Conservation (phyloP, 768 basidiomycete genomes). For the Phanerodontia chrysosporium region DNA sequence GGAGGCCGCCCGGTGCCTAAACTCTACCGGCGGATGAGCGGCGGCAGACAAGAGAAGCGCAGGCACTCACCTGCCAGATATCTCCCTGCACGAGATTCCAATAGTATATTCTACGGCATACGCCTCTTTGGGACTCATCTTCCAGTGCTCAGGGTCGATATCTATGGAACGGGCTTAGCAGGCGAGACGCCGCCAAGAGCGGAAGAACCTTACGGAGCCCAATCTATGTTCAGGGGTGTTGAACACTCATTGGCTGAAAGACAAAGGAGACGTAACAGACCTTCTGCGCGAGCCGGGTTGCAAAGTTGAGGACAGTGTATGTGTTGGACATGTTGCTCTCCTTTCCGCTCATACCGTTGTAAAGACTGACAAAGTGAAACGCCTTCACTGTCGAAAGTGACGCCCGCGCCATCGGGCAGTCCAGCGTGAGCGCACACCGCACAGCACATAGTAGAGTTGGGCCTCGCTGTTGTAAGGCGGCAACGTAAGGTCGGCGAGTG, state of each 20-base stretch:
- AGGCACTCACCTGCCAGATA: constrained; percentile 44
- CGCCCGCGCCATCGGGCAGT: constrained; percentile 63
- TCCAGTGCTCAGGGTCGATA: constrained; percentile 49
- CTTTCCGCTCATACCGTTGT: constrained; percentile 63
- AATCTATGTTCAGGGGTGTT: no score
- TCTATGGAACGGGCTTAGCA: constrained; percentile 24
- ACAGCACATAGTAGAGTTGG: constrained; percentile 58
- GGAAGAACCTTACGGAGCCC: constrained; percentile 18
- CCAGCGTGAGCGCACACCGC: constrained; percentile 55
- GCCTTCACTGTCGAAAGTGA: constrained; percentile 63
- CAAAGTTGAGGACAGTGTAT: constrained; percentile 33
- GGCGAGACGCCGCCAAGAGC: not conserved
- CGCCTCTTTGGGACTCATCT: constrained; percentile 43
- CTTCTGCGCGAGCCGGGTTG: constrained; percentile 16
- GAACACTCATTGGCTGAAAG: no score
- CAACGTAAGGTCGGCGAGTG: constrained; percentile 22
- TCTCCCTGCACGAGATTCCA: constrained; percentile 47
- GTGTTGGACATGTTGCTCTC: constrained; percentile 53
- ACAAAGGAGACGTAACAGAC: no score
- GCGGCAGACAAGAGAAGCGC: not conserved
- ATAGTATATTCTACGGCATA: constrained; percentile 54
- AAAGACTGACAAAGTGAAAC: constrained; percentile 63
- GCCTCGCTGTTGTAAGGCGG: constrained; percentile 29
- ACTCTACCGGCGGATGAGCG: constrained; percentile 38
- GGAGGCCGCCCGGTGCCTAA: constrained; percentile 66